Evolutionary conservation across 202 grass and related monocot genomes (phyloP).

Genomic region (Bolboschoenoplectus hybrid): DNA sequence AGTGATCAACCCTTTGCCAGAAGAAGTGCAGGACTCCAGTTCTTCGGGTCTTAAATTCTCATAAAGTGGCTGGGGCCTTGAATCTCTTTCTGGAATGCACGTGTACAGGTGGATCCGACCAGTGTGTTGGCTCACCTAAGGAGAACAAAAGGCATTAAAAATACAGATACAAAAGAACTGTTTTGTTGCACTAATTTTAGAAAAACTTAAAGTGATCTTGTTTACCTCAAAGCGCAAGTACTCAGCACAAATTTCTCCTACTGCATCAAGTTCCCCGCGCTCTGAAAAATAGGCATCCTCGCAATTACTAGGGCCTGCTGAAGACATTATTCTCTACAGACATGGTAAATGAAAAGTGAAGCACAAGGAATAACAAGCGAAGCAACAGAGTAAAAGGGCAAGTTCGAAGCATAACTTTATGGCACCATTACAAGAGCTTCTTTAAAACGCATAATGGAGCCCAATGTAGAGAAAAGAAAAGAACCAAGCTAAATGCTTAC

Average conservation of each 20-base stretch:
- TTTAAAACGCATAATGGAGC: not conserved
- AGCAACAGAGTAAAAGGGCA: slow-evolving; percentile 10
- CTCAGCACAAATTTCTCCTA: slow-evolving; percentile 60
- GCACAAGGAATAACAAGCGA: slow-evolving; percentile 1
- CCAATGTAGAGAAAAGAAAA: not conserved
- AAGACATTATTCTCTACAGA: slow-evolving; percentile 44
- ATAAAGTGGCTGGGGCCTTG: slow-evolving; percentile 75
- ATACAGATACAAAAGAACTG: slow-evolving; percentile 31
- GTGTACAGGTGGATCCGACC: slow-evolving; percentile 86
- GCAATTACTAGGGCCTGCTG: slow-evolving; percentile 48
- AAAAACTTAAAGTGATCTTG: not conserved
- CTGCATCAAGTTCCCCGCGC: slow-evolving; percentile 43
- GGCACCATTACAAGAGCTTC: not conserved
- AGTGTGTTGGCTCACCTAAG: slow-evolving; percentile 86
- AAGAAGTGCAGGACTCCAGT: slow-evolving; percentile 56
- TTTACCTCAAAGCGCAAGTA: slow-evolving; percentile 86
- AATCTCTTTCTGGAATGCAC: slow-evolving; percentile 77
- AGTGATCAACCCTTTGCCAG: slow-evolving; percentile 43
- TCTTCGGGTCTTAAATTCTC: slow-evolving; percentile 94
- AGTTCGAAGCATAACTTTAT: slow-evolving; percentile 7
- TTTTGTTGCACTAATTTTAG: not conserved
- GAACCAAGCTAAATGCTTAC: slow-evolving; percentile 17
- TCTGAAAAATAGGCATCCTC: slow-evolving; percentile 43
- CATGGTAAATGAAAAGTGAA: slow-evolving; percentile 19
- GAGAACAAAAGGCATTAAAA: slow-evolving; percentile 36